Evolutionary conservation across 2,329 filamentous ascomycete genomes (phyloP).

Genomic region (Bimuria novae-zelandiae): DNA sequence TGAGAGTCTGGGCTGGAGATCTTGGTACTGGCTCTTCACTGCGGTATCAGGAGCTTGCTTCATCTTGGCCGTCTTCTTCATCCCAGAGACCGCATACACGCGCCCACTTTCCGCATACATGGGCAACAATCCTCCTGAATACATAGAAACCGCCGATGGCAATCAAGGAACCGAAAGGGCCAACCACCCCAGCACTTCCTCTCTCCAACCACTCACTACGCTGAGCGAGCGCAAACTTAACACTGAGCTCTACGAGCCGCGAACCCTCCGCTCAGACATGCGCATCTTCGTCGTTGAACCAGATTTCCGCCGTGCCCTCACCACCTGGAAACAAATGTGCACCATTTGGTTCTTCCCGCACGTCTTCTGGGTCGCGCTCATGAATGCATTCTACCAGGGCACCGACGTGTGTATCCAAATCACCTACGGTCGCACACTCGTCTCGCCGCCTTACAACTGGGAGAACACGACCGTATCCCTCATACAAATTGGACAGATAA

Average conservation of each 20-base stretch:
- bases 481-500: conserved; percentile 34
- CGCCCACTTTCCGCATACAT: conserved; percentile 41
- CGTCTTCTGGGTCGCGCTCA: neutral
- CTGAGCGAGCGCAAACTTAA: conserved; percentile 38
- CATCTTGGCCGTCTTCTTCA: conserved; percentile 44
- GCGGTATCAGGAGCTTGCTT: conserved; percentile 43
- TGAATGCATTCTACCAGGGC: too few species aligned
- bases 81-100: conserved; percentile 52
- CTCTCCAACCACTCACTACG: conserved; percentile 18
- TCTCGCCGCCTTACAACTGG: conserved; percentile 25
- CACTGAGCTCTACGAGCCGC: conserved; percentile 41
- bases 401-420: conserved; percentile 27
- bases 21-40: conserved; percentile 53
- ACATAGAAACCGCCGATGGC: conserved; percentile 32
- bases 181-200: too few species aligned
- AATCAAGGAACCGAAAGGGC: conserved; percentile 20
- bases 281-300: conserved; percentile 45
- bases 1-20: conserved; percentile 45
- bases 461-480: conserved; percentile 19
- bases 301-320: too few species aligned
- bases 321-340: too few species aligned
- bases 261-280: conserved; percentile 47
- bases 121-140: conserved; percentile 20
- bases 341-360: neutral
- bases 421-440: conserved; percentile 24